A percentile compares a stretch with the other conserved stretches of the same genome.
These are phyloP conservation scores for Hysterangium stoloniferum DNA, from an alignment of 768 basidiomycete genomes.

Conservation along the genomic window DNA sequence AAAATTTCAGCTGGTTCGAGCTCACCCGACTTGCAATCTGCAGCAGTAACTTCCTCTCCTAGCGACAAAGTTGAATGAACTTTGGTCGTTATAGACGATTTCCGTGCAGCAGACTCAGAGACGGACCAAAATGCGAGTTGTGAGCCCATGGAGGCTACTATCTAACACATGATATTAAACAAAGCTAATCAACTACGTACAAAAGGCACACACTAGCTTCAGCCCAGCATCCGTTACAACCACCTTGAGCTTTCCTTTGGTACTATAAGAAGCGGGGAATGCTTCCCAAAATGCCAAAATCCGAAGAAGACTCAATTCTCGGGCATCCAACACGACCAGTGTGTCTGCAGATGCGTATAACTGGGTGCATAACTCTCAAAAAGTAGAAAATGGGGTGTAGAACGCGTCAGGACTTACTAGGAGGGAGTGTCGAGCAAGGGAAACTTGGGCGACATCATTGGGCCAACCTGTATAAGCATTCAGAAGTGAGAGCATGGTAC, in stretches of 20 bases:
- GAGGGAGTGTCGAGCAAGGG: constrained; percentile 45
- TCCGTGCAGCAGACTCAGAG: constrained; percentile 46
- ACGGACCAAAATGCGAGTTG: constrained; percentile 76
- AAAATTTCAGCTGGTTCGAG: background rate
- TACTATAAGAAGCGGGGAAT: constrained; percentile 51
- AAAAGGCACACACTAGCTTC: constrained; percentile 60
- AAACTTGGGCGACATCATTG: constrained; percentile 47
- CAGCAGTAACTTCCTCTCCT: constrained; percentile 48
- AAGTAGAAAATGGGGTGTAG: constrained; percentile 2
- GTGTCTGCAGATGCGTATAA: constrained; percentile 67
- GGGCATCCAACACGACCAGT: constrained; percentile 66
- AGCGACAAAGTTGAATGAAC: constrained; percentile 77
- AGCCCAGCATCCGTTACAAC: constrained; percentile 69
- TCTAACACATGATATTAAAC: constrained; percentile 32
- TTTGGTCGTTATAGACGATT: constrained; percentile 33
- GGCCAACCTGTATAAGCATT: constrained; percentile 46
- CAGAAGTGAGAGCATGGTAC: constrained; percentile 39
- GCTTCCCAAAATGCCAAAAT: constrained; percentile 76
- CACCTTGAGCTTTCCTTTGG: constrained; percentile 43
- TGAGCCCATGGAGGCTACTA: constrained; percentile 61
- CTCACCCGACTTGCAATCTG: constrained; percentile 72
- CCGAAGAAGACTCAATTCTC: constrained; percentile 52
- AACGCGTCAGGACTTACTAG: constrained; percentile 41
- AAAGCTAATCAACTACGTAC: background rate
- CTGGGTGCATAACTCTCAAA: constrained; percentile 28